Evolutionary conservation across 768 basidiomycete genomes (phyloP).

Genomic region (Termitomyces sp.): DNA sequence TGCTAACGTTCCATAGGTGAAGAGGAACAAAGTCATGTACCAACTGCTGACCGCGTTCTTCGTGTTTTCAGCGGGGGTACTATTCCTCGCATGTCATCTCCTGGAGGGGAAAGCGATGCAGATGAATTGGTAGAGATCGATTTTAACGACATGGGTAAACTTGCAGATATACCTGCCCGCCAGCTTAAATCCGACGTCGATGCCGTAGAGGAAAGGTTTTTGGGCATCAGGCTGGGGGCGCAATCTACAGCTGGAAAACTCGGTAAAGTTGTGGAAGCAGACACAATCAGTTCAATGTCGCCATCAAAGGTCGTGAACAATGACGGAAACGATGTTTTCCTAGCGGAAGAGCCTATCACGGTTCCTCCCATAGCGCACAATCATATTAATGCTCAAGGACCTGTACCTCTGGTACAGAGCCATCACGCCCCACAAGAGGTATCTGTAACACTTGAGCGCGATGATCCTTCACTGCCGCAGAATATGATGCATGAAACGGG

Average conservation of each 20-base stretch:
- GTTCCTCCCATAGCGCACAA: not conserved
- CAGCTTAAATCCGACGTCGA: conserved; percentile 11
- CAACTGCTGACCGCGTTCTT: conserved; percentile 66
- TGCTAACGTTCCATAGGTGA: conserved; percentile 29
- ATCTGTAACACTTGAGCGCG: too few species aligned
- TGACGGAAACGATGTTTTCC: not conserved
- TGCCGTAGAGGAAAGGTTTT: conserved; percentile 29
- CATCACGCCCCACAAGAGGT: not conserved
- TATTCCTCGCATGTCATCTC: conserved; percentile 17
- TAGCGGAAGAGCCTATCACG: not conserved
- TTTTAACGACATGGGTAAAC: conserved; percentile 52
- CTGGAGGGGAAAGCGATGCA: conserved; percentile 25
- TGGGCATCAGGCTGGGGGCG: conserved; percentile 24
- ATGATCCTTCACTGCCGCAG: not conserved
- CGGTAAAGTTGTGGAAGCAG: not conserved
- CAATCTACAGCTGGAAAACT: not conserved
- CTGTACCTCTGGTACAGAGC: not conserved
- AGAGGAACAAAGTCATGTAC: conserved; percentile 49
- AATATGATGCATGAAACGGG: not conserved
- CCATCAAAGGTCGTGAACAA: not conserved
- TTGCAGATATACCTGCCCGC: conserved; percentile 28
- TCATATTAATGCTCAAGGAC: not conserved
- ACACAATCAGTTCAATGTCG: not conserved
- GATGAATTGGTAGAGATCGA: conserved; percentile 56
- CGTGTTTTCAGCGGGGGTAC: conserved; percentile 50